Evolutionary conservation across 352 stramenopile species (phyloP), one percentile per base, ranked within the genome.

Genomic region (Globisporangium canariense): DNA sequence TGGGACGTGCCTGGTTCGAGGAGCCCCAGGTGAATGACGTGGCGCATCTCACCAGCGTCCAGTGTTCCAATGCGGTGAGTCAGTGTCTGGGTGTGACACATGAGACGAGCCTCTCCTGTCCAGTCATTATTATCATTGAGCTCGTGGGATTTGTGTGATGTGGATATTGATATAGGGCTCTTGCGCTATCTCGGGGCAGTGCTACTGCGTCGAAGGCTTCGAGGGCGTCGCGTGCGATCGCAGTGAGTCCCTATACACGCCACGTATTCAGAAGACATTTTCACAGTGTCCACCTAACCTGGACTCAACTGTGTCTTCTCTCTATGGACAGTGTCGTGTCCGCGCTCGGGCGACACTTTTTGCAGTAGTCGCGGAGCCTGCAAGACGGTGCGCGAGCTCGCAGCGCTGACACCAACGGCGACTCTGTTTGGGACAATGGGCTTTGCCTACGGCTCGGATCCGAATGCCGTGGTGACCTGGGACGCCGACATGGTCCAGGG

Each of bases 401-500:
- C 83, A n/a, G 74, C 68, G 5, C 62, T 84, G 28, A 88, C 78
- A 1, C 74, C 71, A 43, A 86, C 78, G 2, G 14, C 59, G 11
- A 63, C 67, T 4, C 87, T 43, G 16, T 58, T 78, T 28, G 63
- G 62, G 1, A 60, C 71, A 7, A 70, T 75, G 16, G 77, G 68
- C 1, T 85, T 85, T 41, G 69, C 78, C 1, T 97, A 97, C 64
- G 90, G 90, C 47, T 73, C 64, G 0, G 80, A 95, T 41, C 70
- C 77, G 4, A 96, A 97, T 46, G 66, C 82, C 10, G 60, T 81
- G 7, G 58, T 67, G 8, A 97, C 90, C 4, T 98, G 92, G 92
- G 92, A 98, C 61, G 84, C 83, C 20, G 73, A 97, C 63, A 89
- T 91, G 73, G 67, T 89, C 36, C 80, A 87, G 40, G 87, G 90